Base-by-base conservation (phyloP, 2,329 filamentous ascomycete species). In the Penicillium thymicola region DNA sequence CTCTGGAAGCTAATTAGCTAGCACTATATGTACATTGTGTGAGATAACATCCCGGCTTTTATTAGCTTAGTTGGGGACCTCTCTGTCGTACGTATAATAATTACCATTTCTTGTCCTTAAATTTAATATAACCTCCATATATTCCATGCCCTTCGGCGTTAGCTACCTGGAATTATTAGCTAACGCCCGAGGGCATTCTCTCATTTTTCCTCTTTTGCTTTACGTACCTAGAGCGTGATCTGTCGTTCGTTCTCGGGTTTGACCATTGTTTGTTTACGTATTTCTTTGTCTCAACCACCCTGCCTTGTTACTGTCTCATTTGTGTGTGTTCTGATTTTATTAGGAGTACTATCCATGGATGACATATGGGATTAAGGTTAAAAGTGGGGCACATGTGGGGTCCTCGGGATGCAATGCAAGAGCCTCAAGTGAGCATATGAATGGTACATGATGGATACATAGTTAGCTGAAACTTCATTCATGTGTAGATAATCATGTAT, bases 41-140 rank as follows among this genome's bases (percentile, higher is more conserved):
- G 4, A 27, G 2, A n/a, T 1, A 5, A 1, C 4, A n/a, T 16
- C 18, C 8, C 6, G 14, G 14, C 2, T 1, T n/a, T 42, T 3
- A 27, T 27, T 42, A 8, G 8, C 8, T 42, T 42, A 8, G 6
- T 13, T 3, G 5, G 16, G 9, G 23, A 5, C 23, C 41, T n/a
- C 16, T n/a, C 41, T 43, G 23, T 4, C 1, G 14, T 27, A n/a
- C 2, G 2, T 13, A 21, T 6, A 5, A 18, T 11, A 2, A 38
- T 9, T 21, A 21, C 10, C n/a, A 38, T 38, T 13, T 21, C 18
- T 21, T 30, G 28, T 30, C 28, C 28, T 30, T 11, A 30, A 30
- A 30, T 11, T 11, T 30, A 30, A 30, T 30, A 11, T 32, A 2
- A 14, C 14, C 14, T 2, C 28, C 28, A 30, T n/a, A n/a, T 25